A percentile compares a stretch with the other conserved stretches of the same genome.
phyloP scores from a whole-genome alignment of 2,329 filamentous ascomycete genomes.

The Fusarium mangiferae region DNA sequence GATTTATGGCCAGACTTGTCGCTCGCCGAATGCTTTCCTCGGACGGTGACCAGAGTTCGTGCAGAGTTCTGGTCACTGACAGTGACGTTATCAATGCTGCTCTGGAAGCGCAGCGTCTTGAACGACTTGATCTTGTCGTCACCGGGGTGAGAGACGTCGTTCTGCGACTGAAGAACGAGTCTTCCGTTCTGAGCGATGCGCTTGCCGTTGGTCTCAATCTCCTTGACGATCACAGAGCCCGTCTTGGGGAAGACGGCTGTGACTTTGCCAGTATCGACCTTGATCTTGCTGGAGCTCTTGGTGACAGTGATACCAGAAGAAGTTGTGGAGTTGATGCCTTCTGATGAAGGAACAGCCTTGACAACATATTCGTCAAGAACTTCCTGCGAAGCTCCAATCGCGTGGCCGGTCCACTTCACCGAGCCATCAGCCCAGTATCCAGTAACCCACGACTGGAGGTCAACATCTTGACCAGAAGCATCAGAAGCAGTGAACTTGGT shows the following conservation, averaged over 20 bases:
- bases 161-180: slow-evolving; percentile 64
- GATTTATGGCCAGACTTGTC: slow-evolving; percentile 48
- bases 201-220: slow-evolving; percentile 55
- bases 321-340: slow-evolving; percentile 23
- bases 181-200: slow-evolving; percentile 58
- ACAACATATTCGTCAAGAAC: slow-evolving; percentile 55
- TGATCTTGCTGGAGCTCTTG: slow-evolving; percentile 44
- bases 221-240: slow-evolving; percentile 53
- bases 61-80: slow-evolving; percentile 53
- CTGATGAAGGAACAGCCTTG: slow-evolving; percentile 21
- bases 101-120: slow-evolving; percentile 58
- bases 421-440: slow-evolving; percentile 70
- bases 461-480: slow-evolving; percentile 31
- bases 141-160: slow-evolving; percentile 52
- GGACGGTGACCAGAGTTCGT: slow-evolving; percentile 57
- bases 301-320: slow-evolving; percentile 23
- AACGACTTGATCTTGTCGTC: slow-evolving; percentile 43
- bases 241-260: slow-evolving; percentile 55
- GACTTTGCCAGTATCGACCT: slow-evolving; percentile 58
- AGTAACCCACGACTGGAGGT: slow-evolving; percentile 64
- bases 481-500: slow-evolving; percentile 50
- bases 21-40: slow-evolving; percentile 50
- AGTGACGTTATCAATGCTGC: slow-evolving; percentile 61
- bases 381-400: slow-evolving; percentile 56
- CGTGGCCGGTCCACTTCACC: slow-evolving; percentile 70